phyloP scores from a whole-genome alignment of 2,329 filamentous ascomycete species.

The Metarhizium sp. region DNA sequence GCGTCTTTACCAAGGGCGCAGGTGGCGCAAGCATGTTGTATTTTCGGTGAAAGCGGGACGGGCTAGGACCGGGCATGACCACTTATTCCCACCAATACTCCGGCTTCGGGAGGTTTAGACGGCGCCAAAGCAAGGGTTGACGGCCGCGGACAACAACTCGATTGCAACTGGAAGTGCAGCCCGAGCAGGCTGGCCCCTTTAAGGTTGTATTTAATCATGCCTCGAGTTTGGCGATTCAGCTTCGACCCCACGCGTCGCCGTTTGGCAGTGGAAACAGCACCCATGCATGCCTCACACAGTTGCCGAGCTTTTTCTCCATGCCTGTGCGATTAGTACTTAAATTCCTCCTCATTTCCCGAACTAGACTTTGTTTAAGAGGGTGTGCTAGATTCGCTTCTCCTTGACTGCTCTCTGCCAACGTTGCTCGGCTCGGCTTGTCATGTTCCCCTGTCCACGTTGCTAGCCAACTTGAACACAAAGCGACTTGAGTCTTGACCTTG shows the following conservation, averaged over 20 bases:
- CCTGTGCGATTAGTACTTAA: no score
- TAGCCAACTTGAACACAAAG: not conserved
- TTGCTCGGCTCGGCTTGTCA: not conserved
- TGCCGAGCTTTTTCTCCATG: not conserved
- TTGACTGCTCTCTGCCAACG: not conserved
- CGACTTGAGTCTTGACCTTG: not conserved
- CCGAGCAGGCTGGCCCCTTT: not conserved
- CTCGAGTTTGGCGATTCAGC: not conserved
- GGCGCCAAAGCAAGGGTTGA: not conserved
- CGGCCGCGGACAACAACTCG: not conserved
- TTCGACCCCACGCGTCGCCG: not conserved
- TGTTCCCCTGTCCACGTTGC: not conserved
- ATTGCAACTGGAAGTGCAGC: not conserved
- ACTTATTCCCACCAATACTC: not conserved
- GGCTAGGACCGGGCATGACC: not conserved
- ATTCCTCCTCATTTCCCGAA: no score
- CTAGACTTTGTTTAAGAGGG: no score
- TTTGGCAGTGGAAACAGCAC: not conserved
- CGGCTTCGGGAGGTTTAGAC: not conserved
- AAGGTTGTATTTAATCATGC: not conserved
- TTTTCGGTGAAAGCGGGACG: not conserved
- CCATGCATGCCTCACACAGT: not conserved
- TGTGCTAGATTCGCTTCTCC: not conserved
- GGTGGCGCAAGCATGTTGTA: not conserved
- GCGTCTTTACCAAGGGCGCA: not conserved